phyloP scores from a whole-genome alignment of 2,329 filamentous ascomycete genomes.

The Helotiales sp. region DNA sequence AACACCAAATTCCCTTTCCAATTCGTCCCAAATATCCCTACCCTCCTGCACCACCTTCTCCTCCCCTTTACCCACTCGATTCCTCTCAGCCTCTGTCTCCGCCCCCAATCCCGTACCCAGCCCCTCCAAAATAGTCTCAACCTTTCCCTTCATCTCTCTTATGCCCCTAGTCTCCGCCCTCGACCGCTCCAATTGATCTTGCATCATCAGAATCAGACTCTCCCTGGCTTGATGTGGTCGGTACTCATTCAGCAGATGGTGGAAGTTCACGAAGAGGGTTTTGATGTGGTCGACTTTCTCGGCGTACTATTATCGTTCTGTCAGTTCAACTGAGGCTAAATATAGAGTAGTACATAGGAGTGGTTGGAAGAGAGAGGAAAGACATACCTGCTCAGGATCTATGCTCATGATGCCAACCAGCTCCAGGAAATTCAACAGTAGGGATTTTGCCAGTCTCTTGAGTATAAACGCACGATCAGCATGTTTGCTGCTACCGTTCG shows the following conservation, averaged over 20 bases:
- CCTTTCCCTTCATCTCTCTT: constrained; percentile 70
- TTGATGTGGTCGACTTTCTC: constrained; percentile 79
- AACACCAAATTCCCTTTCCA: constrained; percentile 50
- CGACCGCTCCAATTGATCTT: constrained; percentile 76
- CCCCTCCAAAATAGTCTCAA: constrained; percentile 73
- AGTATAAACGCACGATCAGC: constrained; percentile 70
- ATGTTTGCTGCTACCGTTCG: constrained; percentile 53
- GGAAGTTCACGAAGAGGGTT: constrained; percentile 86
- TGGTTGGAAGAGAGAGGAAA: neutral
- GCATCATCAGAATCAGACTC: constrained; percentile 85
- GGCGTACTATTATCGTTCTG: constrained; percentile 59
- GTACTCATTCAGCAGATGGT: constrained; percentile 93
- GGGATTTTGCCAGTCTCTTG: constrained; percentile 79
- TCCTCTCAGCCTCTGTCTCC: constrained; percentile 16
- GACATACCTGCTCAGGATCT: constrained; percentile 61
- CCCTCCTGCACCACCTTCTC: constrained; percentile 28
- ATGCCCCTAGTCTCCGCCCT: constrained; percentile 75
- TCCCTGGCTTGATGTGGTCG: constrained; percentile 91
- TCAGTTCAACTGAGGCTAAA: too few relatives aligned
- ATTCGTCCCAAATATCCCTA: constrained; percentile 49
- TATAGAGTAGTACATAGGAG: too few relatives aligned
- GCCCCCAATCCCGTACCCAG: constrained; percentile 57
- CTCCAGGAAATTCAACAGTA: constrained; percentile 88
- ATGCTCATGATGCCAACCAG: constrained; percentile 73
- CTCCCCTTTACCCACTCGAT: constrained; percentile 24